Evolutionary conservation across 345 rosid genomes (phyloP), one percentile per base, ranked within the genome.

Genomic region (Isatis tinctoria): DNA sequence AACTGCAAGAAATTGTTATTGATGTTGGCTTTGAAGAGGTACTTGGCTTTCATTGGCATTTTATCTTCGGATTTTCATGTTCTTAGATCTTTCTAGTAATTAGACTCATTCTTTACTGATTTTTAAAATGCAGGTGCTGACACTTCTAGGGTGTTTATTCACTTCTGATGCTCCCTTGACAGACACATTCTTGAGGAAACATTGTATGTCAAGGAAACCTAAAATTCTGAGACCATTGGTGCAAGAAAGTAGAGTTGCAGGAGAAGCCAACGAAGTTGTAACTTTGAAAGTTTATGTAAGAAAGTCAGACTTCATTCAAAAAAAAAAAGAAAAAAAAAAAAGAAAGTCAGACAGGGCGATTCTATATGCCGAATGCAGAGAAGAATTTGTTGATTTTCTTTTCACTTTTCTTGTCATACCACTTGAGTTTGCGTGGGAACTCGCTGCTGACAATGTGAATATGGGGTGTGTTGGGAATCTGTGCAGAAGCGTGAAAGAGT

Each of bases 1-100:
- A 74, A 10, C 26, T 65, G 0, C 49, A 45, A 4, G 66, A 65
- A 65, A 54, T 45, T 59, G 8, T 44, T 24, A 0, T 45, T 56
- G 78, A 74, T 35, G 60, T 74, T 74, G 78, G 72, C 17, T 65
- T 47, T 24, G 20, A 65, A 35, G 72, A 74, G 72, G 72, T 65
- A 65, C 8, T 20, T 40, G 7, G 11, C 5, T 30, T 4, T 30
- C 5, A 30, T 22, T 28, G 5, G 30, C 1, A 28, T 28, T 28
- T 28, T 28, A 28, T 28, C 3, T n/a, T n/a, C n/a, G n/a, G n/a
- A n/a, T n/a, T n/a, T n/a, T n/a, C n/a, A n/a, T n/a, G n/a, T n/a
- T n/a, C 3, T 10, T 47, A 18, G 10, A 33, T 18, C 3, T 59
- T 59, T 35, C 28, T 35, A 0, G 8, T 35, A 16, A n/a, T n/a